phyloP scores from a whole-genome alignment of 2,329 filamentous ascomycete genomes.

The Alternaria gaisen region DNA sequence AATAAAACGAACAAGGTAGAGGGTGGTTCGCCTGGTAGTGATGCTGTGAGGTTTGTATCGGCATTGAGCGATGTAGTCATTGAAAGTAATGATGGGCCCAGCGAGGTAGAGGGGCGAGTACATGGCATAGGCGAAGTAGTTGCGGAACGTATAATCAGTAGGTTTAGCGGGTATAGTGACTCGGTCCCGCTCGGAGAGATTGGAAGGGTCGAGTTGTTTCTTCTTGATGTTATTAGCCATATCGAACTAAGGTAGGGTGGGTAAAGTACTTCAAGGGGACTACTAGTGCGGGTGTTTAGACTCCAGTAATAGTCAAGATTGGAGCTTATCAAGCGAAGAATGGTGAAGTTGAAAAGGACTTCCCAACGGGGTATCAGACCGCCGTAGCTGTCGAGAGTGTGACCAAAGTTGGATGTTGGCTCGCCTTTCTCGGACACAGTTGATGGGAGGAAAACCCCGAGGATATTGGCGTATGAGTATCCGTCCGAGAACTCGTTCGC shows the following conservation, averaged over 20 bases:
- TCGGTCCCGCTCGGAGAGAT: slow-evolving; percentile 88
- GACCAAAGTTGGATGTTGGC: slow-evolving; percentile 67
- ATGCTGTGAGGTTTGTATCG: slow-evolving; percentile 78
- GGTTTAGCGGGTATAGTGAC: slow-evolving; percentile 76
- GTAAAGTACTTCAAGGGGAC: slow-evolving; percentile 78
- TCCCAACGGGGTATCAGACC: slow-evolving; percentile 93
- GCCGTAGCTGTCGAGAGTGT: slow-evolving; percentile 78
- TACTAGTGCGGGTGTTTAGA: slow-evolving; percentile 67
- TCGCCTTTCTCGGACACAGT: slow-evolving; percentile 53
- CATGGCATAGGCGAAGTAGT: slow-evolving; percentile 87
- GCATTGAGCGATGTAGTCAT: slow-evolving; percentile 92
- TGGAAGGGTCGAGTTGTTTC: slow-evolving; percentile 90
- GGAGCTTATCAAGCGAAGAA: slow-evolving; percentile 92
- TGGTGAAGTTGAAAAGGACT: slow-evolving; percentile 96
- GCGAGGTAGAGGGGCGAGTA: slow-evolving; percentile 94
- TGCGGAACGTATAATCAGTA: slow-evolving; percentile 78
- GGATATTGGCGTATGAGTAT: slow-evolving; percentile 75
- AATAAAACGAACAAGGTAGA: slow-evolving; percentile 85
- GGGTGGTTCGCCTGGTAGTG: slow-evolving; percentile 72
- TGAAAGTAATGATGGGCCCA: slow-evolving; percentile 95
- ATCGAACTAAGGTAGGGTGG: slow-evolving; percentile 5
- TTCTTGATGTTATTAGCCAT: slow-evolving; percentile 82
- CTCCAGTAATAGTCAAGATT: slow-evolving; percentile 98
- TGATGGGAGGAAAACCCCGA: slow-evolving; percentile 59
- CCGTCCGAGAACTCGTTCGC: slow-evolving; percentile 86